phyloP scores from a whole-genome alignment of 2,329 filamentous ascomycete species.

The Calonectria hongkongensis region DNA sequence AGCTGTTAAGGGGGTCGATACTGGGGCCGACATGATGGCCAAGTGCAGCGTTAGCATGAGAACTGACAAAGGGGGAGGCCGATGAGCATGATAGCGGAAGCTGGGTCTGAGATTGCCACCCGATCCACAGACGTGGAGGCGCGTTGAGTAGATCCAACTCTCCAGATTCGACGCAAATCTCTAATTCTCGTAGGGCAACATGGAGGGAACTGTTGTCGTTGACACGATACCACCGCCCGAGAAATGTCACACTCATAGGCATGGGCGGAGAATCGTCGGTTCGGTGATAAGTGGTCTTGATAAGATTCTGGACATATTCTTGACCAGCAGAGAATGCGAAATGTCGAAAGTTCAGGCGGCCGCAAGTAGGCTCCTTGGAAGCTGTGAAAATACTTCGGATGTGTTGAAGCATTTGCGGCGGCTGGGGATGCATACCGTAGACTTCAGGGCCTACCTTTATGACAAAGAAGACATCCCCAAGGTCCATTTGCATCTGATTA shows the following conservation, averaged over 20 bases:
- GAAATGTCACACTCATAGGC: not conserved
- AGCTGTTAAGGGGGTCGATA: not conserved
- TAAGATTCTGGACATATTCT: not conserved
- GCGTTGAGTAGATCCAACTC: not conserved
- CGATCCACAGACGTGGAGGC: not conserved
- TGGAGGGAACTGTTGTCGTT: conserved; percentile 1
- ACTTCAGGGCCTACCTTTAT: not conserved
- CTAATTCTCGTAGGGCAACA: not conserved
- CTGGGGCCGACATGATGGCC: not conserved
- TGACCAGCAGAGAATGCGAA: not conserved
- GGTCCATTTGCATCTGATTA: not conserved
- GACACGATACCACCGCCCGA: conserved; percentile 1
- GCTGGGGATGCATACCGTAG: not conserved
- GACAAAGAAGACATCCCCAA: not conserved
- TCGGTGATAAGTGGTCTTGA: not conserved
- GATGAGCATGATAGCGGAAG: not conserved
- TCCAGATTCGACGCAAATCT: not conserved
- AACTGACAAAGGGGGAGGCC: not conserved
- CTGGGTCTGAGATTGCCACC: not conserved
- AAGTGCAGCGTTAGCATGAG: not conserved
- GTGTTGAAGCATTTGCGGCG: not conserved
- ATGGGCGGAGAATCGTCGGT: not conserved
- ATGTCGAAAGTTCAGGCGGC: not conserved
- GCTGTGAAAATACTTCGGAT: not conserved
- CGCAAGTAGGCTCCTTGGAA: not conserved